Conservation (phyloP, 495 filamentous ascomycete species). For the Penicillium longicatenatum region DNA sequence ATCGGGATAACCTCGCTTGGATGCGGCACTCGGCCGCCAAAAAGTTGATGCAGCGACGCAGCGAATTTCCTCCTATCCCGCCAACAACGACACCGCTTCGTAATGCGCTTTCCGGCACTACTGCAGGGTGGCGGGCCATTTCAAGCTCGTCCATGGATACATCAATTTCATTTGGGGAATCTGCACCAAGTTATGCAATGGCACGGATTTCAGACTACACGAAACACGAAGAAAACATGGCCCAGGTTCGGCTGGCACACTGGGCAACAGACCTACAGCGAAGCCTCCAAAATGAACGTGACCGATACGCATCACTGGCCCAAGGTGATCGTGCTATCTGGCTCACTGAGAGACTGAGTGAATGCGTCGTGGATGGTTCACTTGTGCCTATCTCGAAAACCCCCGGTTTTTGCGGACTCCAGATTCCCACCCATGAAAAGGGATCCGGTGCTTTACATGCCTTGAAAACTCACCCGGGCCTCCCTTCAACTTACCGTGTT, state of each 20-base stretch:
- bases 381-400: slow-evolving; percentile 54
- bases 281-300: slow-evolving; percentile 78
- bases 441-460: slow-evolving; percentile 20
- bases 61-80: slow-evolving; percentile 11
- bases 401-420: slow-evolving; percentile 34
- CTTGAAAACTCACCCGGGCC: slow-evolving; percentile 27
- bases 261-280: slow-evolving; percentile 91
- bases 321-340: slow-evolving; percentile 74
- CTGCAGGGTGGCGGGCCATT: slow-evolving; percentile 8
- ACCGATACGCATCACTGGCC: slow-evolving; percentile 70
- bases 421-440: slow-evolving; percentile 21
- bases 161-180: slow-evolving; percentile 30
- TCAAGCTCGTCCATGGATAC: slow-evolving; percentile 25
- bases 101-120: slow-evolving; percentile 13
- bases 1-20: slow-evolving; percentile 78
- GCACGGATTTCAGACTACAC: slow-evolving; percentile 71
- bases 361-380: slow-evolving; percentile 73
- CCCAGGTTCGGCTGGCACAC: slow-evolving; percentile 78
- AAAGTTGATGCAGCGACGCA: slow-evolving; percentile 76
- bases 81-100: slow-evolving; percentile 14
- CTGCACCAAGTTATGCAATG: slow-evolving; percentile 63
- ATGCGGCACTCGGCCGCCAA: slow-evolving; percentile 83
- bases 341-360: slow-evolving; percentile 73
- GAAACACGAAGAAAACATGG: slow-evolving; percentile 70
- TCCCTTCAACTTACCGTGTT: slow-evolving; percentile 28